Base-by-base conservation (phyloP, 805 yeast species). In the Yamadazyma paraphyllophila region DNA sequence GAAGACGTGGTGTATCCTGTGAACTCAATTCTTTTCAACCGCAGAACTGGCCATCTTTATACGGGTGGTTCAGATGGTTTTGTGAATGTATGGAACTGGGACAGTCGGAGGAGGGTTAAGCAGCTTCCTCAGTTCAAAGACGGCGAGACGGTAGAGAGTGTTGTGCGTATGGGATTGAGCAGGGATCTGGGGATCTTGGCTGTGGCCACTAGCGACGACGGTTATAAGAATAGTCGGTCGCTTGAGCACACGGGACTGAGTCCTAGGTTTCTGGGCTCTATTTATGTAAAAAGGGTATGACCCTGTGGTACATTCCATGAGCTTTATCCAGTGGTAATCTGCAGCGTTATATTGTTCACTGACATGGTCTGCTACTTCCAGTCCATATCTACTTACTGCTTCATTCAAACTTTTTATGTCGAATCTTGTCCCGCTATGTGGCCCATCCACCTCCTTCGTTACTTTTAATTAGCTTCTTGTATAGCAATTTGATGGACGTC, bases 1-100 rank as follows among this genome's bases (percentile, higher is more conserved):
- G 66, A 68, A 7, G 87, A 81, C 47, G 61, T 76, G 31, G 83
- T 77, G 10, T 70, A 66, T 40, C 81, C 83, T 1, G 80, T 80
- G 7, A 78, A 80, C 42, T 66, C 75, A 2, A 54, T 80, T 2
- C 67, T 65, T 4, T 76, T 78, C 48, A 70, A 74, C 42, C 65
- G 69, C 1, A 41, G 42, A 12, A 50, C 63, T 42, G 58, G 62
- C 32, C 65, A 74, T 1, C 65, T 79, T 13, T 76, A 74, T 54
- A 76, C 83, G 0, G 76, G 74, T 0, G 83, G 82, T 2, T 70
- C 76, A 2, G 84, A 80, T 54, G 76, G 76, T 1, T 56, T 62
- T 15, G 68, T 80, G 7, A 76, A 78, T 50, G 58, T 74, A 36
- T 77, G 84, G 82, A 77, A 78, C 51, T 67, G 67, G 60, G 57